These are phyloP conservation scores for Apiospora rasikravindrae DNA, from an alignment of 2,329 filamentous ascomycete genomes.

Conservation along the genomic window DNA sequence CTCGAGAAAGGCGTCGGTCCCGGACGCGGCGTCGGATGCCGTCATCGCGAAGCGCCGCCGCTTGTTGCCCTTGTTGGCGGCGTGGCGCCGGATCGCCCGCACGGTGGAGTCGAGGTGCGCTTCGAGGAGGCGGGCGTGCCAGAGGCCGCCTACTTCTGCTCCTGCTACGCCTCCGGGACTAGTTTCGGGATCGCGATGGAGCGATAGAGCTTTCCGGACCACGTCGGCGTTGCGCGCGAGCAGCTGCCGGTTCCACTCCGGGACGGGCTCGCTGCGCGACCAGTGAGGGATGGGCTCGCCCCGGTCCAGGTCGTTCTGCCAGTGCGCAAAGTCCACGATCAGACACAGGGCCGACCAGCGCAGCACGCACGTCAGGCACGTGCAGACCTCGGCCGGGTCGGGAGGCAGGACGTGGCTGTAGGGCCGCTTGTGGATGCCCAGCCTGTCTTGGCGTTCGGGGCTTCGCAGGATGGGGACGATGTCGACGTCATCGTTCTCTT, in stretches of 20 bases:
- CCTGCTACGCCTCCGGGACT: too few species aligned
- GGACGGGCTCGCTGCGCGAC: slow-evolving; percentile 47
- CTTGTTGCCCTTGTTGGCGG: slow-evolving; percentile 53
- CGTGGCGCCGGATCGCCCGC: slow-evolving; percentile 51
- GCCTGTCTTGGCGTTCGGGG: slow-evolving; percentile 47
- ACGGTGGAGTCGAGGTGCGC: slow-evolving; percentile 53
- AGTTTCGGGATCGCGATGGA: too few species aligned
- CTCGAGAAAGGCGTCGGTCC: slow-evolving; percentile 56
- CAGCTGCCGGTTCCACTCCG: slow-evolving; percentile 56
- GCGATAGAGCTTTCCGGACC: slow-evolving; percentile 50
- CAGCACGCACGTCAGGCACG: slow-evolving; percentile 60
- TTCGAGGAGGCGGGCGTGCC: slow-evolving; percentile 55
- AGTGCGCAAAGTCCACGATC: slow-evolving; percentile 61
- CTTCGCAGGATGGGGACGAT: slow-evolving; percentile 44
- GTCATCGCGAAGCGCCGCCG: slow-evolving; percentile 52
- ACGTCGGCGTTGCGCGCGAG: slow-evolving; percentile 48
- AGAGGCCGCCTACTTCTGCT: slow-evolving; percentile 36
- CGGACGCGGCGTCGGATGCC: slow-evolving; percentile 47
- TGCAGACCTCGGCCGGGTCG: slow-evolving; percentile 55
- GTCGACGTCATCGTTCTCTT: slow-evolving; percentile 38
- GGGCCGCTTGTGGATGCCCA: slow-evolving; percentile 52
- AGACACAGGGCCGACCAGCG: slow-evolving; percentile 62
- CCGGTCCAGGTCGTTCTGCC: slow-evolving; percentile 56
- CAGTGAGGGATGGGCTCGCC: slow-evolving; percentile 59
- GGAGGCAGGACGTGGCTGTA: slow-evolving; percentile 58